Evolutionary conservation across 1,284 basidiomycete species (phyloP).

Genomic region (Pisolithus thermaeus): DNA sequence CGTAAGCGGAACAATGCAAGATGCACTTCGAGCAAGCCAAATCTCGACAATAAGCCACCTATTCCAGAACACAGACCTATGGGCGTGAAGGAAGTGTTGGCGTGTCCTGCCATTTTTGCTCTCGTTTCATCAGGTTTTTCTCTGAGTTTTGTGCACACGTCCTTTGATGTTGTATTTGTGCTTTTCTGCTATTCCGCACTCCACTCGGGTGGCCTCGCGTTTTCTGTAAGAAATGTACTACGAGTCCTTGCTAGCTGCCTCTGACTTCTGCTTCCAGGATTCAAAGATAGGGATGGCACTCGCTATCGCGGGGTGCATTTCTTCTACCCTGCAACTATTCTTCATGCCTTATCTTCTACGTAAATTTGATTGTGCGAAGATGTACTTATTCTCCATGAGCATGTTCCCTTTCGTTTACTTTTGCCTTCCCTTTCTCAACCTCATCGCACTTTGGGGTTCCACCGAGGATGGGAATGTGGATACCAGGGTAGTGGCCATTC

Average conservation of each 20-base stretch:
- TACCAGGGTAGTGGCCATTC: slow-evolving; percentile 13
- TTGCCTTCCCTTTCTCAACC: slow-evolving; percentile 41
- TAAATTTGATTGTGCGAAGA: slow-evolving; percentile 33
- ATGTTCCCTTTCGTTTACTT: slow-evolving; percentile 44
- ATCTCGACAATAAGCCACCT: not conserved
- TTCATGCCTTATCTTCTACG: slow-evolving; percentile 44
- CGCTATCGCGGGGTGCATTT: slow-evolving; percentile 38
- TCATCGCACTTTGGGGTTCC: slow-evolving; percentile 31
- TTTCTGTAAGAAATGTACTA: slow-evolving; percentile 35
- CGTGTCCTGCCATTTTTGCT: slow-evolving; percentile 44
- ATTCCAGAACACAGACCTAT: not conserved
- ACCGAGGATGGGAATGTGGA: slow-evolving; percentile 21
- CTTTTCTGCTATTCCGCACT: slow-evolving; percentile 58
- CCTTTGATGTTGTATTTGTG: slow-evolving; percentile 59
- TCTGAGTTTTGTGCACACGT: slow-evolving; percentile 47
- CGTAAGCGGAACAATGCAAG: not conserved
- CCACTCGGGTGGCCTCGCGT: slow-evolving; percentile 46
- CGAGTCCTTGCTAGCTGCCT: not conserved
- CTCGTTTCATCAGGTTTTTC: slow-evolving; percentile 49
- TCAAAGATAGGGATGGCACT: slow-evolving; percentile 47
- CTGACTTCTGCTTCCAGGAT: slow-evolving; percentile 30
- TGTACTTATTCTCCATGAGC: slow-evolving; percentile 44
- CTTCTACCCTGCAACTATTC: slow-evolving; percentile 41
- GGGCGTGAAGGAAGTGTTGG: slow-evolving; percentile 33
- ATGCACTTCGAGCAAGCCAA: not conserved